Evolutionary conservation across 352 stramenopile genomes (phyloP).

Genomic region (Globisporangium perplexum): DNA sequence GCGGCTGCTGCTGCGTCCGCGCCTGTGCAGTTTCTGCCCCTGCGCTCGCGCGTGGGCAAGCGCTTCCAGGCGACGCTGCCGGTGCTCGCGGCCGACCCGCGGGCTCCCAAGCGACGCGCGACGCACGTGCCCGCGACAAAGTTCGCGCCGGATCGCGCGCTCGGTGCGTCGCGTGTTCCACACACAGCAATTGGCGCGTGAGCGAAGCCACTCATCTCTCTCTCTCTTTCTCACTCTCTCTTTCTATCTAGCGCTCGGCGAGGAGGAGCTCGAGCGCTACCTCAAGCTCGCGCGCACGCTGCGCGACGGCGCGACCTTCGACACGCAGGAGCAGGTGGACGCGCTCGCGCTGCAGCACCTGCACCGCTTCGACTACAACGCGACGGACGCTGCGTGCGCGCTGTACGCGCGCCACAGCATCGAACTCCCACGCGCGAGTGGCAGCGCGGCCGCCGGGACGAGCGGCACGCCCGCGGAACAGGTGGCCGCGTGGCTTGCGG

Average conservation of each 20-base stretch:
- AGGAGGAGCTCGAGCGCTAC: conserved; percentile 76
- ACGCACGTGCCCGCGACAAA: conserved; percentile 26
- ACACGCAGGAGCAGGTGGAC: conserved; percentile 68
- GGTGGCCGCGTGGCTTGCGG: conserved; percentile 48
- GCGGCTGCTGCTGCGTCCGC: not conserved
- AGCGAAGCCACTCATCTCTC: no score
- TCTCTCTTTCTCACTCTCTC: not conserved
- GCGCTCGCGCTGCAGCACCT: conserved; percentile 70
- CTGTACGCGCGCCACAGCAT: conserved; percentile 82
- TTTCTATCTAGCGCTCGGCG: conserved; percentile 33
- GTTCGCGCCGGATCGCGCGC: conserved; percentile 45
- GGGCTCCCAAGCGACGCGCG: conserved; percentile 22
- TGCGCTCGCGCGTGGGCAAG: conserved; percentile 76
- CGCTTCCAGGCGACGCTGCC: conserved; percentile 74
- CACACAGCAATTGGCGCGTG: no score
- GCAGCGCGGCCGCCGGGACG: not conserved
- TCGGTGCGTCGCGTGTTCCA: conserved; percentile 22
- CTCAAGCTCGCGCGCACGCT: conserved; percentile 68
- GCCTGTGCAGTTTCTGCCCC: conserved; percentile 46
- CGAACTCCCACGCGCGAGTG: conserved; percentile 39
- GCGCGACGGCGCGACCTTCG: conserved; percentile 73
- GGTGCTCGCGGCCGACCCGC: conserved; percentile 22
- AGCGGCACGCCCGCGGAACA: conserved; percentile 24
- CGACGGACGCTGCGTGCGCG: conserved; percentile 67
- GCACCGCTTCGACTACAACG: conserved; percentile 80